A percentile compares a stretch with the other conserved stretches of the same genome.
Evolutionary conservation across 2,329 filamentous ascomycete genomes (phyloP).

Genomic region (Pyrenochaeta sp.): DNA sequence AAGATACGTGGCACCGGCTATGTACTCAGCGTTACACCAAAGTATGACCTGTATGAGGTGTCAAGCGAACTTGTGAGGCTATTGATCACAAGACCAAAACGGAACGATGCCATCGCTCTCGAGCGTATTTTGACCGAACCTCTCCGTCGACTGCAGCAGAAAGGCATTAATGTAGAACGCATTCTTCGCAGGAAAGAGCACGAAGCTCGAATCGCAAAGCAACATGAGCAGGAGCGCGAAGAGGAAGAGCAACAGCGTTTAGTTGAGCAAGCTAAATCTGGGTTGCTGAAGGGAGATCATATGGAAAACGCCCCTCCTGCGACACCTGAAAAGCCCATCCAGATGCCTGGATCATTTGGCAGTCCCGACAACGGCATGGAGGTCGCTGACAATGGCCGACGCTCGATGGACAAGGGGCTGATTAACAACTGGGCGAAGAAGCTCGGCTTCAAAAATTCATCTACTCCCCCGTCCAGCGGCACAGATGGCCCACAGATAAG

Average conservation of each 20-base stretch:
- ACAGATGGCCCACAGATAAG: conserved; percentile 47
- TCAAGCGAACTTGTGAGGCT: conserved; percentile 85
- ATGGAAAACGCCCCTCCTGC: conserved; percentile 25
- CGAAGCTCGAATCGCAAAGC: conserved; percentile 86
- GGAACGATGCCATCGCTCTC: conserved; percentile 88
- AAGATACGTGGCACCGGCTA: conserved; percentile 72
- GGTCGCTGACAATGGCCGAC: conserved; percentile 30
- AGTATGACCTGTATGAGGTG: conserved; percentile 89
- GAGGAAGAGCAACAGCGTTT: conserved; percentile 65
- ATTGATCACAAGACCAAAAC: conserved; percentile 81
- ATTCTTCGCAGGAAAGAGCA: conserved; percentile 89
- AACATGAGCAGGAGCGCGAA: conserved; percentile 75
- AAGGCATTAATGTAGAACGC: conserved; percentile 96
- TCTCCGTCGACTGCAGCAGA: conserved; percentile 79
- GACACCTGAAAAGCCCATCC: conserved; percentile 39
- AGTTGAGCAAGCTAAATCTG: conserved; percentile 39
- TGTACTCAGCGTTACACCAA: conserved; percentile 78
- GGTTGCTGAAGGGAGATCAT: conserved; percentile 18
- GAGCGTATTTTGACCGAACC: conserved; percentile 91
- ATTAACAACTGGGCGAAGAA: conserved; percentile 50
- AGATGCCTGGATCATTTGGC: conserved; percentile 49
- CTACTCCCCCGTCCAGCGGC: conserved; percentile 15
- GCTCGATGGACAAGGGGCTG: conserved; percentile 33
- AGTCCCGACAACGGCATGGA: conserved; percentile 46
- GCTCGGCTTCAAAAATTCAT: conserved; percentile 44